A percentile compares a stretch with the other conserved stretches of the same genome.
phyloP scores from a whole-genome alignment of 495 filamentous ascomycete species.

The Polyplosphaeria fusca region DNA sequence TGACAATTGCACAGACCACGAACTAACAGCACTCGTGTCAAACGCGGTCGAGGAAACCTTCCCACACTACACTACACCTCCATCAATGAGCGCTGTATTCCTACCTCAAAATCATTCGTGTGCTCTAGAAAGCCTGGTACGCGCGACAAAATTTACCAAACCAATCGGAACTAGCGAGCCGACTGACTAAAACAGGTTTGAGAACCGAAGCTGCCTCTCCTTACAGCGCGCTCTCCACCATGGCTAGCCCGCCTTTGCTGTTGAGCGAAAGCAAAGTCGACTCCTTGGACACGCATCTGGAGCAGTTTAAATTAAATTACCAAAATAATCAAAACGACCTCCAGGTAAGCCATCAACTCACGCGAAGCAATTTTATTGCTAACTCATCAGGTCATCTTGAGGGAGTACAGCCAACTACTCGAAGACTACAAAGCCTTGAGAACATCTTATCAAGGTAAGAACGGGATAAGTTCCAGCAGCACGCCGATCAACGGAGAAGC shows the following conservation, averaged over 20 bases:
- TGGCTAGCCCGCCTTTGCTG: constrained; percentile 5
- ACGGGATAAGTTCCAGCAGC: neutral
- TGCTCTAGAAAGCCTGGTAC: too few species aligned
- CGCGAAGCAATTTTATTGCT: neutral
- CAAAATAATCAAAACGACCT: constrained; percentile 11
- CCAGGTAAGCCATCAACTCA: constrained; percentile 9
- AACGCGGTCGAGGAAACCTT: too few species aligned
- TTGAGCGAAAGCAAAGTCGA: constrained; percentile 13
- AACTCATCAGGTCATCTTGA: constrained; percentile 18
- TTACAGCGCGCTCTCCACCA: neutral
- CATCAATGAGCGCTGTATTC: too few species aligned
- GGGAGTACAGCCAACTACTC: constrained; percentile 41
- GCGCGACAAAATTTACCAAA: too few species aligned
- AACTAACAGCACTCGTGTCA: too few species aligned
- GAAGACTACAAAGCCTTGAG: constrained; percentile 52
- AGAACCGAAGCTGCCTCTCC: too few species aligned
- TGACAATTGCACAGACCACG: too few species aligned
- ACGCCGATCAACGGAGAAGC: constrained; percentile 44
- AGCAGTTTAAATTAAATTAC: constrained; percentile 21
- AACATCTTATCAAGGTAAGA: constrained; percentile 57
- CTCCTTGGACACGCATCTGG: constrained; percentile 19
- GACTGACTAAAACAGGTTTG: too few species aligned
- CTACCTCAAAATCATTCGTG: too few species aligned
- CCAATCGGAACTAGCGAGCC: too few species aligned
- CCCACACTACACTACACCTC: too few species aligned